Percentiles rank a stretch among this genome's conserved stretches.
These are phyloP conservation scores for Cystobasidium ongulense DNA, from an alignment of 768 basidiomycete genomes.

Conservation along the genomic window DNA sequence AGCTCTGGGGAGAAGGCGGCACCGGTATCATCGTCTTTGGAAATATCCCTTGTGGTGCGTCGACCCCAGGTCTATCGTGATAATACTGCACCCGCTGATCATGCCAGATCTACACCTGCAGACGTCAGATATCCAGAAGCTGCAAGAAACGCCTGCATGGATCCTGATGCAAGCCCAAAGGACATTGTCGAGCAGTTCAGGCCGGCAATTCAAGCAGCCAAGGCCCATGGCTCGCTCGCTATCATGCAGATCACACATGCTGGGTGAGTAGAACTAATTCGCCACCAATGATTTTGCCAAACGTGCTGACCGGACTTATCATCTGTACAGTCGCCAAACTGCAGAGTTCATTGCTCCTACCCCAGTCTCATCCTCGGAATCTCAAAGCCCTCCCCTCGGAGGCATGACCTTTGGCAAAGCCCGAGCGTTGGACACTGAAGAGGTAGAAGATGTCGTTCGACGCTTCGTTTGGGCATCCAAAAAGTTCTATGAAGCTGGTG, in stretches of 20 bases:
- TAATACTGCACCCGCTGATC: not conserved
- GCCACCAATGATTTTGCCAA: conserved; percentile 23
- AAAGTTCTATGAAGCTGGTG: conserved; percentile 60
- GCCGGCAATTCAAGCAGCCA: conserved; percentile 40
- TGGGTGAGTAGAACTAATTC: conserved; percentile 31
- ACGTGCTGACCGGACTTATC: not conserved
- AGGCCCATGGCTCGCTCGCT: conserved; percentile 40
- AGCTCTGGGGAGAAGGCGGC: conserved; percentile 43
- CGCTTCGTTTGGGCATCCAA: conserved; percentile 62
- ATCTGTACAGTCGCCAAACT: conserved; percentile 14
- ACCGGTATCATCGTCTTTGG: conserved; percentile 44
- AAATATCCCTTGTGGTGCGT: conserved; percentile 41
- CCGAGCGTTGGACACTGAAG: conserved; percentile 46
- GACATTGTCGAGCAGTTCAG: conserved; percentile 42
- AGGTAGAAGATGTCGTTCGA: conserved; percentile 58
- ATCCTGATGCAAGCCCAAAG: conserved; percentile 12
- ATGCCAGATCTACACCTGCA: not conserved
- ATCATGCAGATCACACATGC: conserved; percentile 45
- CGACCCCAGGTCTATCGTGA: not conserved
- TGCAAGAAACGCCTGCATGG: conserved; percentile 42
- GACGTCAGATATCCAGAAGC: conserved; percentile 41
- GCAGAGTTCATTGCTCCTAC: conserved; percentile 36
- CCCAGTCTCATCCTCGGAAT: conserved; percentile 40
- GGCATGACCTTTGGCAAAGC: conserved; percentile 47
- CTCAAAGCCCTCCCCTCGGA: conserved; percentile 39